These are phyloP conservation scores for Trichoderma harzianum DNA, from an alignment of 2,329 filamentous ascomycete genomes.

Conservation along the genomic window DNA sequence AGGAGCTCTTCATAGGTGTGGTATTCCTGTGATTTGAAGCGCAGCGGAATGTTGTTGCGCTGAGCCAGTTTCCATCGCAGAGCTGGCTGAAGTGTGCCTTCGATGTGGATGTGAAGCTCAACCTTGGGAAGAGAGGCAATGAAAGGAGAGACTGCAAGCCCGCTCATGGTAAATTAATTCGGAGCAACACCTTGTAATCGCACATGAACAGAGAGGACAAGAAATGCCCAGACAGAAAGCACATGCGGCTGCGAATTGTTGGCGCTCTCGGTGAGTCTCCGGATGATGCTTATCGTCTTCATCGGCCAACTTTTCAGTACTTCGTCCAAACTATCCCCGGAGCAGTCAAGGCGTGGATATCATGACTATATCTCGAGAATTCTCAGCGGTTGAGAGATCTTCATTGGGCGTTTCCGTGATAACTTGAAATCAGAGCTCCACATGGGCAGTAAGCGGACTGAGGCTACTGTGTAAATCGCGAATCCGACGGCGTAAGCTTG, in stretches of 20 bases:
- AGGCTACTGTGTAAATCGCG: not conserved
- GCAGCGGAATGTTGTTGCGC: constrained; percentile 62
- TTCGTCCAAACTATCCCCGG: not conserved
- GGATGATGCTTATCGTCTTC: not conserved
- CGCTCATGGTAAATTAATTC: constrained; percentile 25
- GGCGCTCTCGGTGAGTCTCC: not conserved
- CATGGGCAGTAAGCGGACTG: not conserved
- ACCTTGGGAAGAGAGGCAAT: constrained; percentile 69
- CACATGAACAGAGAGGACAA: not conserved
- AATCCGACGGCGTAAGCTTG: not conserved
- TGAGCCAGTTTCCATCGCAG: constrained; percentile 67
- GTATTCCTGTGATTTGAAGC: constrained; percentile 49
- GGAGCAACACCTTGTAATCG: not conserved
- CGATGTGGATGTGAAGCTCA: constrained; percentile 78
- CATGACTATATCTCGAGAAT: not conserved
- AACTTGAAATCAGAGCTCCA: not conserved
- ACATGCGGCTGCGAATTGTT: not conserved
- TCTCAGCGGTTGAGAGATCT: not conserved
- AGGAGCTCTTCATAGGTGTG: constrained; percentile 55
- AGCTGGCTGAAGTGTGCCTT: constrained; percentile 68
- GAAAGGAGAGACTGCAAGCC: constrained; percentile 42
- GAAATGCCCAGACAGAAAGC: not conserved
- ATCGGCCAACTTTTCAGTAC: not conserved
- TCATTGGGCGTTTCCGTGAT: not conserved
- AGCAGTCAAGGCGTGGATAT: not conserved